Percentiles rank a stretch among this genome's conserved stretches.
Evolutionary conservation across 75 land plant species (phyloP).

Genomic region (Cupressus sempervirens): DNA sequence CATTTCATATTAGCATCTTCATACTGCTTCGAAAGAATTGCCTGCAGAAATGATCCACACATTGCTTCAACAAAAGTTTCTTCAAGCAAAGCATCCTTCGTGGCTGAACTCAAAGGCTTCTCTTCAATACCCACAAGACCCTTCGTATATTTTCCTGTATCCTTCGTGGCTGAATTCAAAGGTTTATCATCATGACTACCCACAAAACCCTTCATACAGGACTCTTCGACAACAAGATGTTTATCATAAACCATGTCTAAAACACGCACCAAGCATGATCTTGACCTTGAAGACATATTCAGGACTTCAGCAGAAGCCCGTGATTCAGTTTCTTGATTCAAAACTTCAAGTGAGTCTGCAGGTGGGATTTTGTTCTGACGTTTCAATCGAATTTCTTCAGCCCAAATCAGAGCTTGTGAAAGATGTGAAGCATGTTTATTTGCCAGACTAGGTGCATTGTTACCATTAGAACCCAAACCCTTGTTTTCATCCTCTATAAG

Average conservation of each 20-base stretch:
- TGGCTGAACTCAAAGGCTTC: background rate
- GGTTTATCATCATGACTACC: background rate
- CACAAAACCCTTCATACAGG: background rate
- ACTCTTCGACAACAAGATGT: background rate
- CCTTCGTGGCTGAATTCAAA: background rate
- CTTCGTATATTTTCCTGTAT: background rate
- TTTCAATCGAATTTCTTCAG: background rate
- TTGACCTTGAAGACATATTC: background rate
- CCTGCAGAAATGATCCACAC: slow-evolving; percentile 8
- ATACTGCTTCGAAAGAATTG: slow-evolving; percentile 7
- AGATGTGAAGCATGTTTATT: background rate
- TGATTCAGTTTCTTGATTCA: background rate
- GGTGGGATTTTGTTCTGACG: background rate
- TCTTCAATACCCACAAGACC: background rate
- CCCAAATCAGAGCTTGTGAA: background rate
- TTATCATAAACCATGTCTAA: slow-evolving; percentile 1
- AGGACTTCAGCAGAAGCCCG: background rate
- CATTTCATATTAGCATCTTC: background rate
- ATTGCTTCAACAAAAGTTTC: slow-evolving; percentile 10
- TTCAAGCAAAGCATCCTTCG: background rate
- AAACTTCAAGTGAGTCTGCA: background rate
- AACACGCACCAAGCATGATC: background rate
- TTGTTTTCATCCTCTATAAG: background rate
- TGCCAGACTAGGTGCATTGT: background rate
- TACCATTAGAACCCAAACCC: background rate